phyloP scores from a whole-genome alignment of 352 stramenopile species.

The Paralagenidium karlingii region DNA sequence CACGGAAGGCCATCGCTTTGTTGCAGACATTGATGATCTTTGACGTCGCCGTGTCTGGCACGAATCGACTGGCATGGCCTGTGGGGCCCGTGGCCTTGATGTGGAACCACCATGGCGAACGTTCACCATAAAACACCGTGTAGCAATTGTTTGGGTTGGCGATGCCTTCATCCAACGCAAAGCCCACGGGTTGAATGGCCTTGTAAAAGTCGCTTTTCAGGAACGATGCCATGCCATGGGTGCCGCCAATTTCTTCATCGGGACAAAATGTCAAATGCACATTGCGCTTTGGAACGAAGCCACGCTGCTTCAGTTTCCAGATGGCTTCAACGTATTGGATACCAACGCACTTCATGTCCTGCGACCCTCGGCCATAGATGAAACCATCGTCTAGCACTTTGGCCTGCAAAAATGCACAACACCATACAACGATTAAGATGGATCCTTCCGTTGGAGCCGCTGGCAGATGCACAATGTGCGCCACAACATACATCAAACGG shows the following conservation, averaged over 20 bases:
- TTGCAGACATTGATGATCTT: conserved; percentile 87
- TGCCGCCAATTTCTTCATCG: conserved; percentile 89
- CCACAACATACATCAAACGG: conserved; percentile 68
- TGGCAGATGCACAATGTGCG: background rate
- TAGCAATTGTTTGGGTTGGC: conserved; percentile 81
- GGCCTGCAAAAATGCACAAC: conserved; percentile 13
- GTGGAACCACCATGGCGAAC: conserved; percentile 87
- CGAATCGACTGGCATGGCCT: conserved; percentile 88
- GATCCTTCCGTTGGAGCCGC: background rate
- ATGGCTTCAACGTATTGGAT: conserved; percentile 93
- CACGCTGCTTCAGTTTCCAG: conserved; percentile 35
- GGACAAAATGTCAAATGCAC: conserved; percentile 90
- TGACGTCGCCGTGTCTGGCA: conserved; percentile 88
- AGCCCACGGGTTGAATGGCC: conserved; percentile 59
- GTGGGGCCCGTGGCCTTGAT: conserved; percentile 64
- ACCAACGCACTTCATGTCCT: conserved; percentile 96
- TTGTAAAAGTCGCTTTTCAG: conserved; percentile 78
- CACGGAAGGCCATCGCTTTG: conserved; percentile 28
- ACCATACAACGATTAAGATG: background rate
- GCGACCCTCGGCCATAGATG: conserved; percentile 88
- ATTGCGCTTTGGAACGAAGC: conserved; percentile 71
- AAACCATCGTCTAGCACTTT: conserved; percentile 79
- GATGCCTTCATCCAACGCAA: conserved; percentile 93
- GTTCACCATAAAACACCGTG: conserved; percentile 95
- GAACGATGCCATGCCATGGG: conserved; percentile 87